Evolutionary conservation across 371 early-diverging fungal species (phyloP).

Genomic region (Actinomortierella ambigua): DNA sequence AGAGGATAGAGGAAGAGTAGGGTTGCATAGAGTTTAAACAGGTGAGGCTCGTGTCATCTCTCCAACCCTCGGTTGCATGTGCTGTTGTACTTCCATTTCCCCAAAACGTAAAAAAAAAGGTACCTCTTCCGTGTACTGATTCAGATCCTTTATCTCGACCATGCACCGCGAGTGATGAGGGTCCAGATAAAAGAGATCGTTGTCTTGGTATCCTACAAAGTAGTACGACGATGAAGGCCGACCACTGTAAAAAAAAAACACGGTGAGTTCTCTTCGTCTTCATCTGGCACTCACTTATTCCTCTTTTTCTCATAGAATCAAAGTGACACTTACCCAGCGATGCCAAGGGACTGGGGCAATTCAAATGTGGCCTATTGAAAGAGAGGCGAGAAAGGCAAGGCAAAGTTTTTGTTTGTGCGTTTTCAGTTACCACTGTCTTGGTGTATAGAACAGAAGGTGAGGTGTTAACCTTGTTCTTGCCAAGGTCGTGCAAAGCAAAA

Average conservation of each 20-base stretch:
- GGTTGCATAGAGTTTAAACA: too few species aligned
- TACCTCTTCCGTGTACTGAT: constrained; percentile 58
- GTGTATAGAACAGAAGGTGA: constrained; percentile 2
- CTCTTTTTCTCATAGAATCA: too few species aligned
- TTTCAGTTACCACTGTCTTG: too few species aligned
- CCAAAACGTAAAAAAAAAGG: neutral
- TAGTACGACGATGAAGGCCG: constrained; percentile 92
- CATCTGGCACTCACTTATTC: too few species aligned
- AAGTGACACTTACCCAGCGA: constrained; percentile 77
- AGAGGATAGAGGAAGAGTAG: neutral
- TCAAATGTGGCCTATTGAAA: constrained; percentile 65
- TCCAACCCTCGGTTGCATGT: too few species aligned
- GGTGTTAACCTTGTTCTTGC: neutral
- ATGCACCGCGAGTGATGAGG: constrained; percentile 88
- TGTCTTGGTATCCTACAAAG: constrained; percentile 87
- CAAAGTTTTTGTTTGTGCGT: neutral
- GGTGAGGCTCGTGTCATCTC: too few species aligned
- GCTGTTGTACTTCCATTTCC: too few species aligned
- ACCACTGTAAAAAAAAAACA: constrained; percentile 58
- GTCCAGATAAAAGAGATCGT: constrained; percentile 88
- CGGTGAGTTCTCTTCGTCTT: too few species aligned
- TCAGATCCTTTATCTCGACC: constrained; percentile 56
- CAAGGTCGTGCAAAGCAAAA: too few species aligned
- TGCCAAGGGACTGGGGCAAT: constrained; percentile 82
- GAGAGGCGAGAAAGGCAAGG: too few species aligned